Base-by-base conservation (phyloP, 345 rosid genomes). In the Eucalyptus marginata region DNA sequence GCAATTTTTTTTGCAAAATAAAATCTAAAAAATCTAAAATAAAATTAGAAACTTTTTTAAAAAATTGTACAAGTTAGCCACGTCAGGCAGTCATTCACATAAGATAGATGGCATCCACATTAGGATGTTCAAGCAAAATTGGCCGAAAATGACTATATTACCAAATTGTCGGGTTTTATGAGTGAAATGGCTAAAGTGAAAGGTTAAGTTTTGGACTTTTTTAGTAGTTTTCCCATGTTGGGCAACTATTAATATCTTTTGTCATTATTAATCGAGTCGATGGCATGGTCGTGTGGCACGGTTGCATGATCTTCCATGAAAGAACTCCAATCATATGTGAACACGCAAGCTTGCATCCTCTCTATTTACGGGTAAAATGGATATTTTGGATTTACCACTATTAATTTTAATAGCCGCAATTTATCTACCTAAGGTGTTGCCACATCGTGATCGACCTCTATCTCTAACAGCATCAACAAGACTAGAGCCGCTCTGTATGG, bases 1-100 rank as follows among this genome's bases (percentile, higher is more conserved):
- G 22, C 20, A 51, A 51, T 13, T 2, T 15, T 51, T 51, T 16
- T 16, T 6, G 22, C 20, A 51, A 51, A 49, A 49, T 49, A 6
- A 52, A 52, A 52, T 52, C 56, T 52, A 52, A 17, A 49, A 52
- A 18, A 18, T 52, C 24, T 7, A 52, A 52, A 18, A 52, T 18
- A 52, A 52, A 52, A 52, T 52, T 3, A 20, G 58, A 52, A 52
- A 7, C 4, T 17, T 17, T 51, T 52, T 52, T 0, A 4, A 20
- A 52, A 52, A 52, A 18, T 18, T 52, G 25, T 7, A 51, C 54
- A 51, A 51, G 54, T 51, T 51, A 52, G 1, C 56, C 56, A 52
- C 1, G 0, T 52, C 2, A 51, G 1, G 2, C 24, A 52, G 0
- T 18, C 58, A 52, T 52, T 3, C 58, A 52, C 58, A 52, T 52